Conservation (phyloP, 129 eudicot genomes). For the Lactuca sativa region DNA sequence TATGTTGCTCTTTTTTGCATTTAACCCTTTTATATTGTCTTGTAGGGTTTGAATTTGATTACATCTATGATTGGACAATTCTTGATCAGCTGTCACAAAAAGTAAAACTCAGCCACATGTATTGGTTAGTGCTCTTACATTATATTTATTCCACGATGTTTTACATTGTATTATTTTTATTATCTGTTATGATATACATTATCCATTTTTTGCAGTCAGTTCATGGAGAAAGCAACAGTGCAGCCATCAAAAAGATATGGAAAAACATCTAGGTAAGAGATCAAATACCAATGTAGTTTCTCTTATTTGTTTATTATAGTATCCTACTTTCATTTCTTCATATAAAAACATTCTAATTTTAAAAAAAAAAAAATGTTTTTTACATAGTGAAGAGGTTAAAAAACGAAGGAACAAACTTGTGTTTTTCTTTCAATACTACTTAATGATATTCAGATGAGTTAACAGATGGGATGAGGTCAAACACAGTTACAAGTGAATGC, state of each 20-base stretch:
- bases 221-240: constrained; percentile 78
- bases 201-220: constrained; percentile 55
- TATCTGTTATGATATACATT: constrained; percentile 17
- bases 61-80: constrained; percentile 57
- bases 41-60: constrained; percentile 58
- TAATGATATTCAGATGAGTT: constrained; percentile 41
- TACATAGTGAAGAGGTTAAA: no score
- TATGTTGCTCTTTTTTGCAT: no score
- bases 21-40: background rate
- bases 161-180: background rate
- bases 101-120: constrained; percentile 59
- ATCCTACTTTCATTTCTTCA: no score
- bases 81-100: constrained; percentile 85
- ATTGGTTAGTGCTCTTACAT: constrained; percentile 30
- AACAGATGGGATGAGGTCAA: constrained; percentile 62
- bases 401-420: constrained; percentile 11
- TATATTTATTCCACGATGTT: background rate
- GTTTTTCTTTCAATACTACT: constrained; percentile 38
- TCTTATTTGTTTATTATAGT: no score
- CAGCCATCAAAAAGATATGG: constrained; percentile 58
- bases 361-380: no score
- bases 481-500: constrained; percentile 61
- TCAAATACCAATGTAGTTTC: no score
- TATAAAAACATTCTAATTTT: no score
- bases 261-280: constrained; percentile 72